Evolutionary conservation across 2,329 filamentous ascomycete species (phyloP), one percentile per base, ranked within the genome.

Genomic region (Aspergillus quadrilineatus): DNA sequence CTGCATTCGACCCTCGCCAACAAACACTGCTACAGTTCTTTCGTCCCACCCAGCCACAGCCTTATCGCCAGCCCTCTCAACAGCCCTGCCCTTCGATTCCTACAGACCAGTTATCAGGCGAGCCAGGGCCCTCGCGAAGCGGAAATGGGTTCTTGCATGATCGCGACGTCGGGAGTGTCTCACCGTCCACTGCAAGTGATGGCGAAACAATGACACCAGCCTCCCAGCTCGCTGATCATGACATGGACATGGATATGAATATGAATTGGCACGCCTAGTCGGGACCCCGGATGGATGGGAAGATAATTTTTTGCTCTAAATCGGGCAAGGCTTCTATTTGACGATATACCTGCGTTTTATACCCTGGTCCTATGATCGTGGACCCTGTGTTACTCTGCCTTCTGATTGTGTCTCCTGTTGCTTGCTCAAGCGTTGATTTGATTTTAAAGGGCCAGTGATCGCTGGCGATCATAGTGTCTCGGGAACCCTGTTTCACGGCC

Each of bases 21-120:
- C 72, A 75, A 60, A 73, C 73, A 29, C 57, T 77, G 39, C 66
- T 68, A 42, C 71, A 67, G 49, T 77, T 76, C 64, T 77, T 77
- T 60, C 72, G 72, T 37, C 66, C 67, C 30, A 49, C 64, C 48
- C 59, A 37, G 12, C 34, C 12, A 5, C 34, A 37, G 34, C 32
- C 32, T 12, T 12, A 34, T 7, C 32, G 7, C 4, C 34, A 63
- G 49, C 39, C 60, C 32, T 53, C 69, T 54, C 56, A 58, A 48
- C 53, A 49, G 17, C 41, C 63, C 54, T 17, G 53, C 50, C 28
- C 63, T 57, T 47, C 58, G 56, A 59, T 64, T 50, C 50, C 49
- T 5, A 14, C 39, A 6, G 55, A 51, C 15, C 64, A 60, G 12
- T 55, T 65, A 48, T 55, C 63, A 14, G 66, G 64, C 42, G 58